phyloP scores from a whole-genome alignment of 306 rosid genomes.

The Quercus parvula region DNA sequence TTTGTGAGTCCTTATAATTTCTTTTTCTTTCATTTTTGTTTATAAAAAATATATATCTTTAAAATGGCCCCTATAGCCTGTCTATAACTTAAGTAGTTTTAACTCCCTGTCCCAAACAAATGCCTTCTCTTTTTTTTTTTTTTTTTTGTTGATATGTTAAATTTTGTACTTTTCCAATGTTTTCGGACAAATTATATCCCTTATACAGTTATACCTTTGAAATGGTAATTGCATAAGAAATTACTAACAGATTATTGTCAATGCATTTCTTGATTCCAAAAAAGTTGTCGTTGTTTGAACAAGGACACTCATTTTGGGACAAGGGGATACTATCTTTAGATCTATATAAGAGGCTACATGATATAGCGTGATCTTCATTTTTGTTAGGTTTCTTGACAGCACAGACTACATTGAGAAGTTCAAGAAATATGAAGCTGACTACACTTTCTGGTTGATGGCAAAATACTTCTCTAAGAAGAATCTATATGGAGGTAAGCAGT shows the following conservation, averaged over 20 bases:
- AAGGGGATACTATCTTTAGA: not conserved
- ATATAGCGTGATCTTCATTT: slow-evolving; percentile 7
- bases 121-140: not conserved
- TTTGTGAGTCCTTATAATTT: not conserved
- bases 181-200: not conserved
- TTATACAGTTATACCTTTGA: not conserved
- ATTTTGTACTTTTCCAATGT: not conserved
- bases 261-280: too few relatives aligned
- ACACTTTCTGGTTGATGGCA: slow-evolving; percentile 41
- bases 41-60: not conserved
- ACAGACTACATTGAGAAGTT: slow-evolving; percentile 36
- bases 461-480: slow-evolving; percentile 48
- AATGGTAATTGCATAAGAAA: not conserved
- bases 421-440: slow-evolving; percentile 50
- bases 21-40: not conserved
- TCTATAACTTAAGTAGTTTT: too few relatives aligned
- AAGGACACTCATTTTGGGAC: not conserved
- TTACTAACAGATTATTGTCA: too few relatives aligned
- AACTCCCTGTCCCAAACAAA: too few relatives aligned
- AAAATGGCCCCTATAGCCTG: too few relatives aligned
- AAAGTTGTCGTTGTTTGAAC: not conserved
- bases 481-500: slow-evolving; percentile 45
- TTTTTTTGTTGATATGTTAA: not conserved
- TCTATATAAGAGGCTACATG: not conserved
- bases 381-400: slow-evolving; percentile 29